phyloP scores from a whole-genome alignment of 2,329 filamentous ascomycete species.

The Paecilomyces fulvus region DNA sequence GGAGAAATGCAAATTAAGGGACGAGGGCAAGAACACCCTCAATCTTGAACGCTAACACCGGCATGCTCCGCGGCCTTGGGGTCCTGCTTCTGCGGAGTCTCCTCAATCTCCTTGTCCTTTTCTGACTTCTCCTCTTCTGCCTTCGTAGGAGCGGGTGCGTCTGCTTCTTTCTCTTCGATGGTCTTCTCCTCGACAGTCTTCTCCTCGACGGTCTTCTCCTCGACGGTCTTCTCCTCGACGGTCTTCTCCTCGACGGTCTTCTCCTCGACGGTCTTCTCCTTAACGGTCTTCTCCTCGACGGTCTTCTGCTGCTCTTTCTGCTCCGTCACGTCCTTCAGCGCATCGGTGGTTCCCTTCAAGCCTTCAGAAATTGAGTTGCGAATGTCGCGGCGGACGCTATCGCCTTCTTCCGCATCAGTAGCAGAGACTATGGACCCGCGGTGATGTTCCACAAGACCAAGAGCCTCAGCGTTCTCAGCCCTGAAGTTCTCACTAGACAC shows the following conservation, averaged over 20 bases:
- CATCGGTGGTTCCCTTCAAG: conserved; percentile 16
- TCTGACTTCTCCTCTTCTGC: conserved; percentile 6
- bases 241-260: conserved; percentile 13
- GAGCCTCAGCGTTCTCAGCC: conserved; percentile 25
- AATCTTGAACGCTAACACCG: conserved; percentile 16
- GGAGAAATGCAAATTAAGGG: neutral
- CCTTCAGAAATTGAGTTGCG: conserved; percentile 29
- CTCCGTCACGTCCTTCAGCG: conserved; percentile 18
- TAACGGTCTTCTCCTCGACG: conserved; percentile 7
- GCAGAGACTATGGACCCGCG: conserved; percentile 28
- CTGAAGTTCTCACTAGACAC: conserved; percentile 31
- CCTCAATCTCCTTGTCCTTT: conserved; percentile 6
- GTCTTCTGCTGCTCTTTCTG: conserved; percentile 10
- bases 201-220: conserved; percentile 8
- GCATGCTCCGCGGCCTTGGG: conserved; percentile 15
- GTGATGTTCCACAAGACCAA: conserved; percentile 33
- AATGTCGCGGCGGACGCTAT: conserved; percentile 28
- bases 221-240: conserved; percentile 7
- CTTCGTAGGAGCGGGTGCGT: neutral
- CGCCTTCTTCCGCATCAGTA: conserved; percentile 24
- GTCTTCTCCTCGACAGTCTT: conserved; percentile 13
- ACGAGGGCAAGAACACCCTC: neutral
- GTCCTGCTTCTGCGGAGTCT: conserved; percentile 12
- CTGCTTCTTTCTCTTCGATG: conserved; percentile 8
- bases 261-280: conserved; percentile 8